phyloP scores from a whole-genome alignment of 192 early-diverging fungal species.

The Coemansia sp. region DNA sequence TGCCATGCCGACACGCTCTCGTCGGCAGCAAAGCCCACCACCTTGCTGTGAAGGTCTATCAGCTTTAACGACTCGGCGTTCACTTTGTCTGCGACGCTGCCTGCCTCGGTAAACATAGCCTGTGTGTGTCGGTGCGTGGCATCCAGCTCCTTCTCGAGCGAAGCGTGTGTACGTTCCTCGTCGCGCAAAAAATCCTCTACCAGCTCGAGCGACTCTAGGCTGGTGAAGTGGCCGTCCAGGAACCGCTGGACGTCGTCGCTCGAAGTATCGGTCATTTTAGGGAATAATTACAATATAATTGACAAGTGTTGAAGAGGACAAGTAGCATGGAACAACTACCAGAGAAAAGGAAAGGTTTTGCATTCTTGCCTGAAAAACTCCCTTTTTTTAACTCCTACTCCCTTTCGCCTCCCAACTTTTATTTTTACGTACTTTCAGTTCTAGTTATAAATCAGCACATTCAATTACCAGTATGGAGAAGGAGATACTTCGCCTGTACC shows the following conservation, averaged over 20 bases:
- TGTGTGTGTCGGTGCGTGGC: constrained; percentile 9
- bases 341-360: too few relatives aligned
- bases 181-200: constrained; percentile 36
- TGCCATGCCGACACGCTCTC: constrained; percentile 38
- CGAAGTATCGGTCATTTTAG: constrained; percentile 10
- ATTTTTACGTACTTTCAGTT: background rate
- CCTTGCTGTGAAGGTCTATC: constrained; percentile 41
- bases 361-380: background rate
- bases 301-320: background rate
- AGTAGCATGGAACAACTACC: background rate
- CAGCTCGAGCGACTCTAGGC: constrained; percentile 45
- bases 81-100: constrained; percentile 7
- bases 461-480: constrained; percentile 36
- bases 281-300: too few relatives aligned
- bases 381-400: background rate
- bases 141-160: constrained; percentile 21
- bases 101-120: constrained; percentile 17
- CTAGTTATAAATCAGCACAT: too few relatives aligned
- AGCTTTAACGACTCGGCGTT: constrained; percentile 24
- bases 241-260: constrained; percentile 28
- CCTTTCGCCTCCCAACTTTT: background rate
- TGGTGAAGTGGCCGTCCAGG: constrained; percentile 40
- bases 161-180: constrained; percentile 37
- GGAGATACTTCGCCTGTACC: constrained; percentile 48
- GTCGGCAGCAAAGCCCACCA: constrained; percentile 25